Percentiles rank a stretch among this genome's conserved stretches.
Evolutionary conservation across 306 rosid genomes (phyloP).

Genomic region (Quercus engelmannii): DNA sequence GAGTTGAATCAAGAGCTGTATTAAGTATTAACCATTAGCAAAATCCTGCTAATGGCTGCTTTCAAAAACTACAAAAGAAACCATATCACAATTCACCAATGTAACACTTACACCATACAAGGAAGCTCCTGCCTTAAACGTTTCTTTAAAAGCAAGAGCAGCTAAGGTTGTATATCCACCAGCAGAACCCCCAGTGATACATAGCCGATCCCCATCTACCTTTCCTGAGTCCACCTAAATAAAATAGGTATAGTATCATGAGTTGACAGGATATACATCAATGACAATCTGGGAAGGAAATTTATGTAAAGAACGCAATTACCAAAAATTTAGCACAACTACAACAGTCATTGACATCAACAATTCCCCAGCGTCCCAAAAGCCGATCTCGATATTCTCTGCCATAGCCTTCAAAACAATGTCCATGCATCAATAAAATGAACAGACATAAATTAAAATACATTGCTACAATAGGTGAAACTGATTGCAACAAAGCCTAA

Average conservation of each 20-base stretch:
- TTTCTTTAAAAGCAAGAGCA: slow-evolving; percentile 71
- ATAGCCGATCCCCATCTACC: slow-evolving; percentile 73
- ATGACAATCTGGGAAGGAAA: slow-evolving; percentile 4
- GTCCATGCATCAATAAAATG: neutral
- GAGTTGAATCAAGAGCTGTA: neutral
- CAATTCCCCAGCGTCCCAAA: slow-evolving; percentile 86
- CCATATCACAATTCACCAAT: neutral
- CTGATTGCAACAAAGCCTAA: neutral
- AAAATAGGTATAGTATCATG: slow-evolving; percentile 5
- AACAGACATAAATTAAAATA: neutral
- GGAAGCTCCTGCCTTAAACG: slow-evolving; percentile 90
- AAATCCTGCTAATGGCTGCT: neutral
- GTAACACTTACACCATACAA: slow-evolving; percentile 76
- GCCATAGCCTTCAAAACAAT: slow-evolving; percentile 68
- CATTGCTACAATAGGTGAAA: neutral
- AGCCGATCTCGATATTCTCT: slow-evolving; percentile 89
- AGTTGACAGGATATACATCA: slow-evolving; percentile 6
- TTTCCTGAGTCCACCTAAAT: slow-evolving; percentile 73
- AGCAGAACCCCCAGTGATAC: slow-evolving; percentile 93
- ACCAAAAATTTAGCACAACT: slow-evolving; percentile 93
- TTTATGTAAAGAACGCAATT: slow-evolving; percentile 14
- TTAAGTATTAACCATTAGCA: neutral
- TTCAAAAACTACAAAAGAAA: neutral
- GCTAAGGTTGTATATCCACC: slow-evolving; percentile 99
- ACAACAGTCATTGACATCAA: slow-evolving; percentile 95